Base-by-base conservation (phyloP, 2,329 filamentous ascomycete species). In the Helicocarpus griseus region DNA sequence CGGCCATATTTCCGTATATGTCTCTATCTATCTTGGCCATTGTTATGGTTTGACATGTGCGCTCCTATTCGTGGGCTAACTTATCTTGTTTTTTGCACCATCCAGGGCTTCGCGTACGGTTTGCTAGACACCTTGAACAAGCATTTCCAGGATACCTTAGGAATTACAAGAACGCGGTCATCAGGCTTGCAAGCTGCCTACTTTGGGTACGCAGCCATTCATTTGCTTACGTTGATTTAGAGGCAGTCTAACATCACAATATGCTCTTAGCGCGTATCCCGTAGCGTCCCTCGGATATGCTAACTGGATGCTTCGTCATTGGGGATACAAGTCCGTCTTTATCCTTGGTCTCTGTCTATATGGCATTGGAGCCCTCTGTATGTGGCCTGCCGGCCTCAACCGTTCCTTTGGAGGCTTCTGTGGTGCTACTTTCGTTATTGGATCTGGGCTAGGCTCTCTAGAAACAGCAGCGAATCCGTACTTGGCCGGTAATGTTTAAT, bases 381-480 rank as follows among this genome's bases (percentile, higher is more conserved):
- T 91, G 70, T 93, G 87, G 87, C 87, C 87, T 0, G 85, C 83
- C 1, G 85, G 84, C 6, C 80, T 90, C 8, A 78, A 88, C 53
- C 77, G 77, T 41, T 86, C 81, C 14, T 90, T 89, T 61, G 80
- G 76, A 24, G 87, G 86, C 7, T 90, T 89, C 69, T 88, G 85
- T 60, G 79, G 78, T 33, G 78, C 69, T 48, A 75, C 87, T 58
- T 87, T 89, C 66, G 78, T 89, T 55, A 84, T 89, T 53, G 86
- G 85, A 28, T 83, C 82, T 52, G 86, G 85, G 4, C 74, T 89
- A 0, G 82, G 82, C 1, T 85, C 85, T 0, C 79, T 90, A 17
- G 86, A 90, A 69, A 88, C 86, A 0, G 83, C 85, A 1, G 86
- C 86, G 5, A 87, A 90, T 65, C 84, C 86, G 0, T 93, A 85